Evolutionary conservation across 306 rosid species (phyloP).

Genomic region (Cucurbita pepo): DNA sequence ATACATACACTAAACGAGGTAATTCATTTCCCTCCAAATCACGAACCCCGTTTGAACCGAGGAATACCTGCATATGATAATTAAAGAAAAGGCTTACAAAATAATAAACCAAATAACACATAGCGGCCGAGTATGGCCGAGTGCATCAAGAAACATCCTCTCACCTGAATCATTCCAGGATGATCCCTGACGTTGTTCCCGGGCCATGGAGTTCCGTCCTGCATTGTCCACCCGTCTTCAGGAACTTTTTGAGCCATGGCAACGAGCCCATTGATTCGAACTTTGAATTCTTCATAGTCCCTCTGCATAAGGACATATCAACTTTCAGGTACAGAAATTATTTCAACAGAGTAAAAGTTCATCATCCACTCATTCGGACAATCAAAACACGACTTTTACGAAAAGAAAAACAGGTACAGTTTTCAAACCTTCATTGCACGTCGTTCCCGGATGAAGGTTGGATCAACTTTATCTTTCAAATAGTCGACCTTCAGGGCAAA

Average conservation of each 20-base stretch:
- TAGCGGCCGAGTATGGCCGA: background rate
- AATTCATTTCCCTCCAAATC: conserved; percentile 72
- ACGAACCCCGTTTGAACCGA: conserved; percentile 73
- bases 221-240: conserved; percentile 98
- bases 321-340: conserved; percentile 9
- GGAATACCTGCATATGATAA: conserved; percentile 53
- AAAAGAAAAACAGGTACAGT: background rate
- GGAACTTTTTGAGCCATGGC: conserved; percentile 86
- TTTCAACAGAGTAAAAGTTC: background rate
- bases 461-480: conserved; percentile 60
- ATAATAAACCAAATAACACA: background rate
- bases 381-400: background rate
- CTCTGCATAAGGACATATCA: conserved; percentile 33
- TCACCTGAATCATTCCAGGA: conserved; percentile 93
- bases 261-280: conserved; percentile 63
- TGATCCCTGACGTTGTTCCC: conserved; percentile 86
- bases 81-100: background rate
- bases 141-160: conserved; percentile 3
- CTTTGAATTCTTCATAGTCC: conserved; percentile 87
- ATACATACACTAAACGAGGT: conserved; percentile 73
- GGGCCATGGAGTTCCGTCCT: conserved; percentile 95
- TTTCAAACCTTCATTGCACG: conserved; percentile 71
- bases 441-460: conserved; percentile 58
- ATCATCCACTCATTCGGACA: background rate
- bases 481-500: conserved; percentile 75